Percentiles rank a stretch among this genome's conserved stretches.
Conservation (phyloP, 257 asterid genomes). For the Solanum chaucha region DNA sequence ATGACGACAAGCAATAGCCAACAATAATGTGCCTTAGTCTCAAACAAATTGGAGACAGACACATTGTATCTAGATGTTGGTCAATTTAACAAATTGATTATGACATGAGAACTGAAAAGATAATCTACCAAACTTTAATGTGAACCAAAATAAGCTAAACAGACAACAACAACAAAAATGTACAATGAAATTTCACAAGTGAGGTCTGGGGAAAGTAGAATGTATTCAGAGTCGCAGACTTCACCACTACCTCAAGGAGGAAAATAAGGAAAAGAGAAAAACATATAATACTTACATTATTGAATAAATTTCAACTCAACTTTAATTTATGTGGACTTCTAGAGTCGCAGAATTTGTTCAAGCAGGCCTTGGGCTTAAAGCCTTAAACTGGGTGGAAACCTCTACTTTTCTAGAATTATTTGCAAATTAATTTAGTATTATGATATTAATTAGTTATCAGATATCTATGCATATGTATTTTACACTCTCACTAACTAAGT, state of each 20-base stretch:
- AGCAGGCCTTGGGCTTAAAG: background rate
- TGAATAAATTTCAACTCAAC: background rate
- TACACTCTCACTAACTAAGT: background rate
- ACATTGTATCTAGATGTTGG: background rate
- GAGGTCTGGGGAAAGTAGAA: fast-evolving
- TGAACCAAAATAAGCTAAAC: background rate
- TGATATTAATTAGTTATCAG: background rate
- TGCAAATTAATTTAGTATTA: no score
- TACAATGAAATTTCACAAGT: no score
- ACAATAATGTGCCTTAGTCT: background rate
- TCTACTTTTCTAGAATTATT: no score
- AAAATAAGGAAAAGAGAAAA: background rate
- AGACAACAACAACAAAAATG: no score
- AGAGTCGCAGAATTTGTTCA: background rate
- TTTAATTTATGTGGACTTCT: background rate
- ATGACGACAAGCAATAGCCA: background rate
- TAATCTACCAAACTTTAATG: background rate
- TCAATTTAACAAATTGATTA: background rate
- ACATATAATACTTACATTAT: background rate
- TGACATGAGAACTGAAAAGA: background rate
- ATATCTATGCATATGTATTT: background rate
- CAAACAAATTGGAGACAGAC: background rate
- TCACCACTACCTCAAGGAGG: background rate
- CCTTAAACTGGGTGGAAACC: no score
- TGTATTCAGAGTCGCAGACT: fast-evolving